Conservation (phyloP, 169 alveolate species). For the Cryptosporidium ryanae region DNA sequence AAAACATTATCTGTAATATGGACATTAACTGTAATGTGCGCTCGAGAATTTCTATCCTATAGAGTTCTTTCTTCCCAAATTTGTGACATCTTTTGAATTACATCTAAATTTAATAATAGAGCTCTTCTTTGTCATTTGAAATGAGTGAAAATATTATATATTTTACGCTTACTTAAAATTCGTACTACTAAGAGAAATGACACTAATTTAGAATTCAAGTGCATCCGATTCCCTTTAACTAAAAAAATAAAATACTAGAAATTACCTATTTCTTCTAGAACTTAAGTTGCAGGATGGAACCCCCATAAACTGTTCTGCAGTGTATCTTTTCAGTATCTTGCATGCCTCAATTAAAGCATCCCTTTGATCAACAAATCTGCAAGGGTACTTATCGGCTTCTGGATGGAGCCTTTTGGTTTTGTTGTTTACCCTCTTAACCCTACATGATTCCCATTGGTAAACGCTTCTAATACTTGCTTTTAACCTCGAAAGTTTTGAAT, state of each 20-base stretch:
- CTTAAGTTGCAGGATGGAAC: constrained; percentile 60
- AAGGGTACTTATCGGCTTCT: constrained; percentile 43
- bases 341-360: constrained; percentile 64
- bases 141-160: too few relatives aligned
- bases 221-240: too few relatives aligned
- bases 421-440: constrained; percentile 51
- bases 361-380: constrained; percentile 65
- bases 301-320: constrained; percentile 72
- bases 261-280: constrained; percentile 8
- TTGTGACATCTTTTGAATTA: too few relatives aligned
- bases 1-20: neutral
- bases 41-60: too few relatives aligned
- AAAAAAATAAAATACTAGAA: too few relatives aligned
- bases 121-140: too few relatives aligned
- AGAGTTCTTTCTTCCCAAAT: too few relatives aligned
- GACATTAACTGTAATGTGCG: neutral
- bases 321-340: constrained; percentile 39
- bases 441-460: constrained; percentile 66
- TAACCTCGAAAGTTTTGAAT: constrained; percentile 13
- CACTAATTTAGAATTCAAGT: too few relatives aligned
- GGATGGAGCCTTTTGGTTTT: constrained; percentile 40
- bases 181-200: too few relatives aligned
- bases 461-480: constrained; percentile 30
- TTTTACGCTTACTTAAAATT: too few relatives aligned
- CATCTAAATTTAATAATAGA: too few relatives aligned